Evolutionary conservation across 768 basidiomycete species (phyloP).

Genomic region (Boletus rubescentipes): DNA sequence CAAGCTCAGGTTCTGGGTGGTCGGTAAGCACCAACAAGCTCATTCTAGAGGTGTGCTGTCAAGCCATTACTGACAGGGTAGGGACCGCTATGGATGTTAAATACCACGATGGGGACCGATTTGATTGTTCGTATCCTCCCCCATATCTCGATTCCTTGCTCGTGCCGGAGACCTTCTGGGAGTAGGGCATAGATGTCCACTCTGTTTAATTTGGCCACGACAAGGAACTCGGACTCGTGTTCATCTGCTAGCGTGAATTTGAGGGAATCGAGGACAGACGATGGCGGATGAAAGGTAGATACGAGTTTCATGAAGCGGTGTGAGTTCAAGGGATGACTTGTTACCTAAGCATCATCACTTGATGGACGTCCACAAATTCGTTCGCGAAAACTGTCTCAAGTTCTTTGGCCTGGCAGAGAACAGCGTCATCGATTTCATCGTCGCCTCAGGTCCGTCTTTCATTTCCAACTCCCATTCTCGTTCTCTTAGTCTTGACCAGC

Average conservation of each 20-base stretch:
- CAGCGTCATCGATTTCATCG: slow-evolving; percentile 82
- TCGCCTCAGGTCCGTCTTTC: slow-evolving; percentile 67
- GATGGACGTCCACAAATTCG: slow-evolving; percentile 60
- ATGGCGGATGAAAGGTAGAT: slow-evolving; percentile 74
- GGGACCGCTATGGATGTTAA: slow-evolving; percentile 12
- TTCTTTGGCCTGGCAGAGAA: slow-evolving; percentile 83
- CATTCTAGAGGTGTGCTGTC: slow-evolving; percentile 35
- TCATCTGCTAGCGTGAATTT: slow-evolving; percentile 62
- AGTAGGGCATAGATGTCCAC: slow-evolving; percentile 69
- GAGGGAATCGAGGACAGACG: slow-evolving; percentile 67
- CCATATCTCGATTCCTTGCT: slow-evolving; percentile 65
- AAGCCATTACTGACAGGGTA: slow-evolving; percentile 6
- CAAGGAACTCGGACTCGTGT: slow-evolving; percentile 56
- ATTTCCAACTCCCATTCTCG: background rate
- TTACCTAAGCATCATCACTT: no score
- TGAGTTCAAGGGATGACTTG: background rate
- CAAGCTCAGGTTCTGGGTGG: slow-evolving; percentile 72
- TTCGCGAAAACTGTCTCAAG: slow-evolving; percentile 80
- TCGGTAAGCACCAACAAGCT: slow-evolving; percentile 66
- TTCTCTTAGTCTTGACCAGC: slow-evolving; percentile 37
- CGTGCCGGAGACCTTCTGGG: slow-evolving; percentile 56
- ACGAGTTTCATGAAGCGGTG: slow-evolving; percentile 49
- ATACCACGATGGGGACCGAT: slow-evolving; percentile 54
- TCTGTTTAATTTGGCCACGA: slow-evolving; percentile 63
- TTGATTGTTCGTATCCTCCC: slow-evolving; percentile 61